These are phyloP conservation scores for Pulveroboletus sp. DNA, from an alignment of 768 basidiomycete genomes.

Conservation along the genomic window DNA sequence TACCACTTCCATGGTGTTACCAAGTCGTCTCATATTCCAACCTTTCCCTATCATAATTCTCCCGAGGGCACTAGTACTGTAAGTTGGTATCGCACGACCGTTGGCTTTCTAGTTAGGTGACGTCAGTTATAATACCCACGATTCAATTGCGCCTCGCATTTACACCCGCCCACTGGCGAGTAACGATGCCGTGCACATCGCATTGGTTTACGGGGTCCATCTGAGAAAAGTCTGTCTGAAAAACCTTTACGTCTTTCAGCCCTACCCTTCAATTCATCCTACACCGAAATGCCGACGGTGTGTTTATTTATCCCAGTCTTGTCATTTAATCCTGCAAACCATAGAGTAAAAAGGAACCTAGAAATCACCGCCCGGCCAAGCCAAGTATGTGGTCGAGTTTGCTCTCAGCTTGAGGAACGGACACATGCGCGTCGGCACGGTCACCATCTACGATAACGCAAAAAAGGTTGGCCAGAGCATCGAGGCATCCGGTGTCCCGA, in stretches of 20 bases:
- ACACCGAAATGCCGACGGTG: conserved; percentile 40
- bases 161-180: background rate
- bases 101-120: background rate
- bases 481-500: conserved; percentile 64
- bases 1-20: no score
- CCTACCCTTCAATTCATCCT: background rate
- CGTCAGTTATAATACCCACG: background rate
- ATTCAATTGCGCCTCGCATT: background rate
- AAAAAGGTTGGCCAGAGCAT: conserved; percentile 75
- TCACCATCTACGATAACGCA: conserved; percentile 61
- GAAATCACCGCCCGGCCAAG: conserved; percentile 64
- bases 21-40: no score
- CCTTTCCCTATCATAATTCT: no score
- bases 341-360: conserved; percentile 52
- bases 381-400: conserved; percentile 64
- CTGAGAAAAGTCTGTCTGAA: conserved; percentile 6
- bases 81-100: background rate
- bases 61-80: no score
- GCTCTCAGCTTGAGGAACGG: conserved; percentile 71
- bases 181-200: no score
- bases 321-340: background rate
- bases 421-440: conserved; percentile 69
- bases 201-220: background rate
- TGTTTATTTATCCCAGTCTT: no score
- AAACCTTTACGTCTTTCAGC: no score